Percentiles rank a stretch among this genome's conserved stretches.
phyloP scores from a whole-genome alignment of 225 moss, liverwort and hornwort species.

The Straminergon stramineum region DNA sequence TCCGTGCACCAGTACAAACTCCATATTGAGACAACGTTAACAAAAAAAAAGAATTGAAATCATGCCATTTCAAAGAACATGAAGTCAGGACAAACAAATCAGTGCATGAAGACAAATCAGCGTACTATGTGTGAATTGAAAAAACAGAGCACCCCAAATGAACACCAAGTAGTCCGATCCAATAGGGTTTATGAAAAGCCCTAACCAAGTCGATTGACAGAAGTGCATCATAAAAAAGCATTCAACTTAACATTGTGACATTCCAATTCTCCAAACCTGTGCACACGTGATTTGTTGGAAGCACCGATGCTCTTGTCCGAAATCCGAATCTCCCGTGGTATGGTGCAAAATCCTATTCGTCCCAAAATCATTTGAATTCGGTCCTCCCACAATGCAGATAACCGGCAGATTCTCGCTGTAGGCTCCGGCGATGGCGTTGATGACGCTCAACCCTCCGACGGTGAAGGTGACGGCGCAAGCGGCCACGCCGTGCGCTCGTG shows the following conservation, averaged over 20 bases:
- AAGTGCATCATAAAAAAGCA: not conserved
- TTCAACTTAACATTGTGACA: not conserved
- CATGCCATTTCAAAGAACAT: not conserved
- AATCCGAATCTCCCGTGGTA: slow-evolving; percentile 57
- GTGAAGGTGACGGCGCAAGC: slow-evolving; percentile 83
- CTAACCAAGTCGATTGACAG: not conserved
- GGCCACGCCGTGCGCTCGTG: slow-evolving; percentile 51
- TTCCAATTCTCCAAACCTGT: slow-evolving; percentile 2
- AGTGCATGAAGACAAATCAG: not conserved
- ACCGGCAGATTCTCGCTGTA: slow-evolving; percentile 79
- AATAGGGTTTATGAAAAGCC: not conserved
- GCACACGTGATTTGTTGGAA: slow-evolving; percentile 42
- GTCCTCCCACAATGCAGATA: slow-evolving; percentile 76
- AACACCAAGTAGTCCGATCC: not conserved
- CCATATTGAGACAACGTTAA: no score
- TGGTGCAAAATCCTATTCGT: slow-evolving; percentile 75
- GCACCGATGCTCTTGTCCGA: slow-evolving; percentile 67
- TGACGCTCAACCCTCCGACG: slow-evolving; percentile 75
- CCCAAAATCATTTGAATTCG: slow-evolving; percentile 74
- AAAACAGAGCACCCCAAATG: not conserved
- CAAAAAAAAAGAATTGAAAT: not conserved
- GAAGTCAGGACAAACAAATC: not conserved
- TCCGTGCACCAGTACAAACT: not conserved
- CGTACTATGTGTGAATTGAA: not conserved
- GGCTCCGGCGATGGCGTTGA: slow-evolving; percentile 83